These are phyloP conservation scores for Coprinellus aureogranulatus DNA, from an alignment of 768 basidiomycete species.

Conservation along the genomic window DNA sequence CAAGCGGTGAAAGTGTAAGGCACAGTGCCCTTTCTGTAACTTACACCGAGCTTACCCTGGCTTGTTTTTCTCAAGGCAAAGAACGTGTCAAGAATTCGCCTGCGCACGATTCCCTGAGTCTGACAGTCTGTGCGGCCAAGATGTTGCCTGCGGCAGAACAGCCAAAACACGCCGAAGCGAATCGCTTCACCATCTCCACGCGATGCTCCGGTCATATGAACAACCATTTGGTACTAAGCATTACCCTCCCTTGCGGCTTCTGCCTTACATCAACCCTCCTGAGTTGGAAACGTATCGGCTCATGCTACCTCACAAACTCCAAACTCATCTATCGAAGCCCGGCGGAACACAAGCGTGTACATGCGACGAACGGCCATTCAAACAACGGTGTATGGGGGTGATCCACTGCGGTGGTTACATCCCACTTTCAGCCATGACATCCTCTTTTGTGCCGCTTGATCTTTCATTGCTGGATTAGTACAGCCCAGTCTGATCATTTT, in stretches of 20 bases:
- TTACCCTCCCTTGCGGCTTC: background rate
- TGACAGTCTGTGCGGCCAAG: no score
- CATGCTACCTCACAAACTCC: background rate
- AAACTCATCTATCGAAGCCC: background rate
- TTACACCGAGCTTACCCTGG: no score
- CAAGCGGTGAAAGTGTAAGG: background rate
- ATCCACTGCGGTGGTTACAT: background rate
- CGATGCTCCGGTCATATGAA: background rate
- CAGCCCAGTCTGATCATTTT: conserved; percentile 2
- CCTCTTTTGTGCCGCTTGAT: conserved; percentile 1
- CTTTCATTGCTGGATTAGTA: conserved; percentile 5
- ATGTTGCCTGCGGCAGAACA: no score
- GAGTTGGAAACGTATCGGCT: background rate
- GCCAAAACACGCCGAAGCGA: background rate
- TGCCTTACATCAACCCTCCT: background rate
- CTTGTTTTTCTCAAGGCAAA: no score
- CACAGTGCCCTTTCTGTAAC: no score
- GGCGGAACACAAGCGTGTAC: background rate
- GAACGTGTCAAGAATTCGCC: no score
- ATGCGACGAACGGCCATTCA: background rate
- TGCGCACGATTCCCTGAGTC: no score
- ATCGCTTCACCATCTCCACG: background rate
- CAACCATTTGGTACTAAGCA: background rate
- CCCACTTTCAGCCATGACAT: conserved; percentile 3
- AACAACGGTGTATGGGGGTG: conserved; percentile 74